A percentile compares a stretch with the other conserved stretches of the same genome.
Evolutionary conservation across 2,329 filamentous ascomycete genomes (phyloP).

Genomic region (Pseudogymnoascus sp.): DNA sequence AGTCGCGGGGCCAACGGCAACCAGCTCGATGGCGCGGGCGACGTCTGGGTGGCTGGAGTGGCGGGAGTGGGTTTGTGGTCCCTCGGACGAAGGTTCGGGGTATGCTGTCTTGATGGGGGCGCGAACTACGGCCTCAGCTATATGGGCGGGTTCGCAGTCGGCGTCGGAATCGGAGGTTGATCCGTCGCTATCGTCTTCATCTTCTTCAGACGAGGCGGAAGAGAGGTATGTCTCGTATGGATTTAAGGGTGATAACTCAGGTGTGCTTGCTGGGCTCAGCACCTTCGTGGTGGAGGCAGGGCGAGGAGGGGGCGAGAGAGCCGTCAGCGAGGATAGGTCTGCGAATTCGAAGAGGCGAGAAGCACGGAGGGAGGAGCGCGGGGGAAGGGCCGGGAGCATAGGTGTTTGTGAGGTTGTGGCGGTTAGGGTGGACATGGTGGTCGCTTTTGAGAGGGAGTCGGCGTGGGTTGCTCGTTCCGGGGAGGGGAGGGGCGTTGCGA

Average conservation of each 20-base stretch:
- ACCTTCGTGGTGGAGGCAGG: background rate
- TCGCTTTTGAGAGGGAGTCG: background rate
- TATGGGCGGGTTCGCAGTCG: background rate
- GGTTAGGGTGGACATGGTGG: background rate
- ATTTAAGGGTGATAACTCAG: background rate
- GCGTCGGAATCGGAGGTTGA: background rate
- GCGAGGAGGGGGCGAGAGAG: background rate
- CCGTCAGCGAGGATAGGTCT: background rate
- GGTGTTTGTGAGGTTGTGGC: background rate
- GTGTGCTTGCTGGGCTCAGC: background rate
- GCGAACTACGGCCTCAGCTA: background rate
- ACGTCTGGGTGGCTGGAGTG: background rate
- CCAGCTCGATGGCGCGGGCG: background rate
- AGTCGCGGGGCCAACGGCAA: background rate
- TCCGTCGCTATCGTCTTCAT: background rate
- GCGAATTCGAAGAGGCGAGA: background rate
- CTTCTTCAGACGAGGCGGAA: background rate
- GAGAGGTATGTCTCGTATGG: slow-evolving; percentile 2
- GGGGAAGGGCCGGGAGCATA: background rate
- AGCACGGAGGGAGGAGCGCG: background rate
- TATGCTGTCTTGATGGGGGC: background rate
- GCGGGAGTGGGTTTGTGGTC: background rate
- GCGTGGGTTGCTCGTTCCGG: background rate
- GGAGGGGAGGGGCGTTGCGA: background rate
- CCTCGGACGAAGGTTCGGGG: background rate